phyloP scores from a whole-genome alignment of 768 basidiomycete genomes.

The Boletus reticulatus region DNA sequence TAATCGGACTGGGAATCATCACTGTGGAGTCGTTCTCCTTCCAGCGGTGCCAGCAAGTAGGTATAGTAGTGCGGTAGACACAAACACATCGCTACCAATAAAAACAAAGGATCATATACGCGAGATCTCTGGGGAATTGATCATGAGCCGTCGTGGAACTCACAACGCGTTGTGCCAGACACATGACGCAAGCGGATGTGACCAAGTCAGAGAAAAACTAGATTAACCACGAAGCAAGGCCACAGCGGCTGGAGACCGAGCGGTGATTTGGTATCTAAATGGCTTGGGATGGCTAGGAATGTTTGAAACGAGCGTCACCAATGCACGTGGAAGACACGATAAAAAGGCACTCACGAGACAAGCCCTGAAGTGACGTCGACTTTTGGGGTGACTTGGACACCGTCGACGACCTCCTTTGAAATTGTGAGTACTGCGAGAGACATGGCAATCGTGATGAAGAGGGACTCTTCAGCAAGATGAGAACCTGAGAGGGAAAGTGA shows the following conservation, averaged over 20 bases:
- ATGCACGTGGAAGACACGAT: background rate
- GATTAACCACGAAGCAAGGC: constrained; percentile 1
- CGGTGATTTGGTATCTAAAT: constrained; percentile 53
- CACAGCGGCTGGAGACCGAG: constrained; percentile 45
- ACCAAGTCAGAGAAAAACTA: too few relatives aligned
- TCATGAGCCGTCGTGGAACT: too few relatives aligned
- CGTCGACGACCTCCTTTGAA: constrained; percentile 39
- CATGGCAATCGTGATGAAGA: constrained; percentile 29
- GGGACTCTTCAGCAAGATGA: constrained; percentile 26
- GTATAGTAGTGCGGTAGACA: too few relatives aligned
- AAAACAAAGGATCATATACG: too few relatives aligned
- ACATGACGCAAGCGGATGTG: too few relatives aligned
- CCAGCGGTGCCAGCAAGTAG: too few relatives aligned
- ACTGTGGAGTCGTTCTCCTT: too few relatives aligned
- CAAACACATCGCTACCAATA: too few relatives aligned
- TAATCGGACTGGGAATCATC: too few relatives aligned
- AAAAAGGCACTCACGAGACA: constrained; percentile 38
- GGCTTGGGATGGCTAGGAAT: constrained; percentile 45
- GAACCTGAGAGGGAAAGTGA: constrained; percentile 14
- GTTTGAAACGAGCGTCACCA: background rate
- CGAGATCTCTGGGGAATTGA: too few relatives aligned
- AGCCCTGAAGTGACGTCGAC: constrained; percentile 41
- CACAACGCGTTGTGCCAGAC: too few relatives aligned
- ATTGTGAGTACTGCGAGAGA: constrained; percentile 50
- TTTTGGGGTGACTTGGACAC: constrained; percentile 42